Conservation (phyloP, 208 protist species). For the Trypanosoma melophagium region DNA sequence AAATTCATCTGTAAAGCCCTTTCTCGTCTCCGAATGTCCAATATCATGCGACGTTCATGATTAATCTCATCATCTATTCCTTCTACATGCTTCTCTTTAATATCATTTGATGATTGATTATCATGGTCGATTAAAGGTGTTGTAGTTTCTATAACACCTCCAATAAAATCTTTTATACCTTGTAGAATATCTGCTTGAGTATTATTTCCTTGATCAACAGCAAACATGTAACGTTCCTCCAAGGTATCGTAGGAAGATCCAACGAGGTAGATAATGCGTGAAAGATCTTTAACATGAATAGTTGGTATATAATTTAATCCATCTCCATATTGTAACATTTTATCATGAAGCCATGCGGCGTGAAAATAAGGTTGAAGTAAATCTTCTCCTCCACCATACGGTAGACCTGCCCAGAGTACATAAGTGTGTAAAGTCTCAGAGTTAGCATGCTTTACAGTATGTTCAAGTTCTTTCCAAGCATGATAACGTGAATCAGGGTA, state of each 20-base stretch:
- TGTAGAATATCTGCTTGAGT: slow-evolving; percentile 79
- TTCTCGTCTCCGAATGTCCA: neutral
- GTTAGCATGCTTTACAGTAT: slow-evolving; percentile 83
- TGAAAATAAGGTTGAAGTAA: slow-evolving; percentile 62
- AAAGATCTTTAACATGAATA: slow-evolving; percentile 93
- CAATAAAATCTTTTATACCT: slow-evolving; percentile 56
- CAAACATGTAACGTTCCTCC: slow-evolving; percentile 89
- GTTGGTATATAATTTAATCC: slow-evolving; percentile 89
- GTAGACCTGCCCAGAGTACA: slow-evolving; percentile 87
- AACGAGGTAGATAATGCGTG: slow-evolving; percentile 66
- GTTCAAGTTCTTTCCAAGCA: slow-evolving; percentile 85
- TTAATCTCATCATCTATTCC: neutral
- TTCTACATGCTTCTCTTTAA: slow-evolving; percentile 1
- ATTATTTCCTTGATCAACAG: slow-evolving; percentile 85
- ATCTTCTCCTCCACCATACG: slow-evolving; percentile 87
- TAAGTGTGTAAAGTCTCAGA: slow-evolving; percentile 90
- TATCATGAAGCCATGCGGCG: slow-evolving; percentile 72
- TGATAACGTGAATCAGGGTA: slow-evolving; percentile 87
- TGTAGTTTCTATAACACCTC: slow-evolving; percentile 42
- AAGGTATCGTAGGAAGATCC: slow-evolving; percentile 73
- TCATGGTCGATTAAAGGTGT: slow-evolving; percentile 13
- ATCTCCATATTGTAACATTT: slow-evolving; percentile 69
- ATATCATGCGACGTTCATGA: neutral
- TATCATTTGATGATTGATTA: neutral
- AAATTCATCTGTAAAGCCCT: neutral